Evolutionary conservation across 148 eudicot species (phyloP), one percentile per base, ranked within the genome.

Genomic region (Heliosperma pusillum): DNA sequence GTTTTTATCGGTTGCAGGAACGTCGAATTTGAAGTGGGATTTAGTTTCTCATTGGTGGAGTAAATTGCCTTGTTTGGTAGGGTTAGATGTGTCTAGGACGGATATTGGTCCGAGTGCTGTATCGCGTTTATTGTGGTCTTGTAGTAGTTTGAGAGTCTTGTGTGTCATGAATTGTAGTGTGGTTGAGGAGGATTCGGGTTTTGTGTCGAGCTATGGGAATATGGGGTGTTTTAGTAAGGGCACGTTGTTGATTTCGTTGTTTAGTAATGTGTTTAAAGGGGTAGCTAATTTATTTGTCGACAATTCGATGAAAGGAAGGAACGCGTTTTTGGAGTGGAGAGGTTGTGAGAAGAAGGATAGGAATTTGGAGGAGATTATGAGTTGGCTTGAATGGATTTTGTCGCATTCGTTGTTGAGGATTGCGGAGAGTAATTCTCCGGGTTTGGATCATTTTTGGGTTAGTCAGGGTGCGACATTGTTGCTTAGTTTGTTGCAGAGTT

Each of bases 71-170:
- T 72, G 84, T 74, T 83, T 95, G 77, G 82, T 71, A 76, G 97
- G 94, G 1, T 85, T 95, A 73, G 99, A 95, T 85, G 91, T 95
- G 78, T 95, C 97, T 8, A 88, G 97, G 78, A 92, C 97, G 5
- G 91, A 92, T 80, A 77, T 95, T 13, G 76, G 80, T 53, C 85
- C 92, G 0, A 57, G 70, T 65, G 85, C 86, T 16, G 86, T 90
- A 55, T 82, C 82, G 5, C 88, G 89, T 81, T 69, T 90, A 67
- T 70, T 90, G 66, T 83, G 82, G 52, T 76, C 84, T 57, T 87
- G 87, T 57, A 73, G 57, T 30, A 83, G 88, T 79, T 86, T 95
- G 86, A 90, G 86, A 80, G 87, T 90, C 55, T 73, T 95, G 83
- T 92, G 94, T 82, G 97, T 96, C 7, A 82, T 92, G 66, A 88